Conservation (phyloP, 1,284 basidiomycete species). For the Pyrrhoderma noxium region DNA sequence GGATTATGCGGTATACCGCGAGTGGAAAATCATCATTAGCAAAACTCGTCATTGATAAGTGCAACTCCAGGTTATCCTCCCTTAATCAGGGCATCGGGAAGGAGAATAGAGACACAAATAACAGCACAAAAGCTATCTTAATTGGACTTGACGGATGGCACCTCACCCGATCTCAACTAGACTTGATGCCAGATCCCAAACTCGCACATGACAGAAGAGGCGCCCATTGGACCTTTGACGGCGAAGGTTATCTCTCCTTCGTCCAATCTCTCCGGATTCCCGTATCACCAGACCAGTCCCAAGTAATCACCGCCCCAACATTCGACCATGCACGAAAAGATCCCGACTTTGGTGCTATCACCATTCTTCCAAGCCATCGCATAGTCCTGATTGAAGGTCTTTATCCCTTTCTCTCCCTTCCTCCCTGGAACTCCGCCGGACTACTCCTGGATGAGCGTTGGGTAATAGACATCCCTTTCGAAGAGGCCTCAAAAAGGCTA, state of each 20-base stretch:
- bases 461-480: constrained; percentile 60
- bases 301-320: constrained; percentile 53
- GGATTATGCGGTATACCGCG: constrained; percentile 78
- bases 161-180: constrained; percentile 57
- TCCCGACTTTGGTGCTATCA: constrained; percentile 45
- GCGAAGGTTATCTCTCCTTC: constrained; percentile 57
- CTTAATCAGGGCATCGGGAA: background rate
- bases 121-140: constrained; percentile 38
- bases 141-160: constrained; percentile 88
- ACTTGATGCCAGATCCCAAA: constrained; percentile 61
- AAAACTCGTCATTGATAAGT: constrained; percentile 41
- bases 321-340: constrained; percentile 73
- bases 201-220: constrained; percentile 66
- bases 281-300: background rate
- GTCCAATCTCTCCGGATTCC: constrained; percentile 44
- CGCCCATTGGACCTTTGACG: constrained; percentile 71
- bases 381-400: constrained; percentile 82
- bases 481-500: constrained; percentile 57
- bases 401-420: constrained; percentile 66
- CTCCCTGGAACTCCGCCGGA: constrained; percentile 69
- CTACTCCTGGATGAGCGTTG: constrained; percentile 70
- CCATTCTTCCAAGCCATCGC: constrained; percentile 56
- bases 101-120: constrained; percentile 14
- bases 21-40: constrained; percentile 79
- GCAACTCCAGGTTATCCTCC: too few species aligned